Conservation (phyloP, 1,284 basidiomycete species). For the Ceratobasidium sp. region DNA sequence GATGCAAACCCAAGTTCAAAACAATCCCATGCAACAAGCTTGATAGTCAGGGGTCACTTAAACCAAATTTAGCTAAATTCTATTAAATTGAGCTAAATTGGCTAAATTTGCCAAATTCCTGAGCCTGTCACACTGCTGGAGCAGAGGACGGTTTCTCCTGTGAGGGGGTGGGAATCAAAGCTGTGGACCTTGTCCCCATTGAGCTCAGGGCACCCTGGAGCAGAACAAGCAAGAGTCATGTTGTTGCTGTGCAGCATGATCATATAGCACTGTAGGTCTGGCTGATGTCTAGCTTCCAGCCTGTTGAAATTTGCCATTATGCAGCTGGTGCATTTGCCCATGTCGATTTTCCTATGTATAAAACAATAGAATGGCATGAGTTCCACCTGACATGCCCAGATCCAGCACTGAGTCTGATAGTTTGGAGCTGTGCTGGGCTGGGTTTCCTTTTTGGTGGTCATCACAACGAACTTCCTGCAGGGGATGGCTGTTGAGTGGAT, state of each 20-base stretch:
- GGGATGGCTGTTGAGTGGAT: neutral
- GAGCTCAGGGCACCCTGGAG: neutral
- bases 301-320: neutral
- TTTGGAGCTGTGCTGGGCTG: neutral
- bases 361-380: neutral
- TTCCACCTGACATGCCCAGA: neutral
- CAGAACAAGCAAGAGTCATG: neutral
- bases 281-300: neutral
- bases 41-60: neutral
- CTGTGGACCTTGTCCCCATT: neutral
- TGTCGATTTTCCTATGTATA: neutral
- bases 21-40: neutral
- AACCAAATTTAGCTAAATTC: too few species aligned
- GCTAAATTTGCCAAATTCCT: too few species aligned
- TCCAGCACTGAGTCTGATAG: neutral
- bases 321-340: neutral
- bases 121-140: neutral
- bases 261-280: neutral
- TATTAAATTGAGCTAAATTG: too few species aligned
- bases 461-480: neutral
- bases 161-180: neutral
- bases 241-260: slow-evolving; percentile 9
- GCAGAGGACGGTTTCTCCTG: neutral
- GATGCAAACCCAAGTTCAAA: too few species aligned
- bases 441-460: too few species aligned